phyloP scores from a whole-genome alignment of 805 yeast species.

The Kodamaea sagamina region DNA sequence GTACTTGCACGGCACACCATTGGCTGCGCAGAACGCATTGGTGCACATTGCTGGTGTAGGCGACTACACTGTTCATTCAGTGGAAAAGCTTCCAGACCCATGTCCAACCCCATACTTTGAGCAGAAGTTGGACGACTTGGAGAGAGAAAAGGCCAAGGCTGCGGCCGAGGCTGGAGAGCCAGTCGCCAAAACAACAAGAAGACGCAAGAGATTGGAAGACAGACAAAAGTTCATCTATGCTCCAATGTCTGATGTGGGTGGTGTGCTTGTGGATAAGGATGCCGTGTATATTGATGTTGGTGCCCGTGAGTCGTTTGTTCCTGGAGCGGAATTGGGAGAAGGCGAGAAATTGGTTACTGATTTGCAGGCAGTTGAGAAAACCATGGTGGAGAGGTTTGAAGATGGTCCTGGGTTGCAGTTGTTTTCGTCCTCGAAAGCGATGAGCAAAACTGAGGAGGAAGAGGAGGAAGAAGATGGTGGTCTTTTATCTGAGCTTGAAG shows the following conservation, averaged over 20 bases:
- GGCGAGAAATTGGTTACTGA: conserved; percentile 86
- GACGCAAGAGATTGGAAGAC: conserved; percentile 91
- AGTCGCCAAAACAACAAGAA: conserved; percentile 53
- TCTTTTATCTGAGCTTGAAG: conserved; percentile 30
- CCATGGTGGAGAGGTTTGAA: conserved; percentile 57
- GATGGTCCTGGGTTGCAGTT: conserved; percentile 73
- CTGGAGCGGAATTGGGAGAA: conserved; percentile 68
- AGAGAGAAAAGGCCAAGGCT: conserved; percentile 68
- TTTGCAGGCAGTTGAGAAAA: conserved; percentile 67
- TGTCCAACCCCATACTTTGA: conserved; percentile 96
- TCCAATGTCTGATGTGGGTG: conserved; percentile 99
- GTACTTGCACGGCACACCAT: conserved; percentile 90
- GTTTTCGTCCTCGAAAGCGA: conserved; percentile 61
- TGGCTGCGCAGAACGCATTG: conserved; percentile 64
- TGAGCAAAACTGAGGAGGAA: conserved; percentile 40
- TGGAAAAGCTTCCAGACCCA: conserved; percentile 95
- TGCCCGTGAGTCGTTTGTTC: conserved; percentile 51
- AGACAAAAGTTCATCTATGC: conserved; percentile 94
- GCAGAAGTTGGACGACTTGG: conserved; percentile 78
- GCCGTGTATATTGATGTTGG: conserved; percentile 93
- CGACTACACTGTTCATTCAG: conserved; percentile 70
- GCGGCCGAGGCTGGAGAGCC: conserved; percentile 63
- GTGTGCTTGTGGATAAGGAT: conserved; percentile 94
- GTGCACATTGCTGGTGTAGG: conserved; percentile 97
- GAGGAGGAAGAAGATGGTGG: conserved; percentile 39